These are phyloP conservation scores for Coffea eugenioides DNA, from an alignment of 257 asterid genomes.

Conservation along the genomic window DNA sequence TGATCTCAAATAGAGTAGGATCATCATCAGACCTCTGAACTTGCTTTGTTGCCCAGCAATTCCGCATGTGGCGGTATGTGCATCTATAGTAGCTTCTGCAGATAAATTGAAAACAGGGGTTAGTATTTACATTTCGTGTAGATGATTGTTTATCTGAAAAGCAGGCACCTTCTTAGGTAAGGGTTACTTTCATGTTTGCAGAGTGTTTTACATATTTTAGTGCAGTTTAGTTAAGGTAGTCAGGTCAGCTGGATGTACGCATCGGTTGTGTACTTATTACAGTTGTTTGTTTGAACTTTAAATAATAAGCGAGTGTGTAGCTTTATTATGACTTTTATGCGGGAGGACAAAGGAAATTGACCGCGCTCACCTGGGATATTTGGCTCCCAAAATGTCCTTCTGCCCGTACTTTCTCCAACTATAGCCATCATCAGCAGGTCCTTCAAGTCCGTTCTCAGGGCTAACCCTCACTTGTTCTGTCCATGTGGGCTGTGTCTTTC, in stretches of 20 bases:
- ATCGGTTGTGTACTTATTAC: not conserved
- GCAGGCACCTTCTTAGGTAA: not conserved
- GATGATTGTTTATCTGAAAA: not conserved
- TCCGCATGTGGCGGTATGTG: constrained; percentile 51
- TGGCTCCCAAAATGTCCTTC: constrained; percentile 58
- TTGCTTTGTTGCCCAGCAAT: constrained; percentile 94
- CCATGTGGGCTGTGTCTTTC: constrained; percentile 80
- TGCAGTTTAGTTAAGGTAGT: not conserved
- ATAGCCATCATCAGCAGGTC: constrained; percentile 72
- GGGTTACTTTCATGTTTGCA: not conserved
- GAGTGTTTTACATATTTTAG: not conserved
- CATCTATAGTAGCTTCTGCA: constrained; percentile 96
- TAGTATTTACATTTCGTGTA: constrained; percentile 16
- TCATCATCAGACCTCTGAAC: constrained; percentile 93
- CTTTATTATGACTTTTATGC: constrained; percentile 13
- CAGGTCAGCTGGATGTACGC: constrained; percentile 1
- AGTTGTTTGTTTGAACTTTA: not conserved
- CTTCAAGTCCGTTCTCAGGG: constrained; percentile 67
- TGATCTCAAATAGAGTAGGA: constrained; percentile 66
- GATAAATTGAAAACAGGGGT: not conserved
- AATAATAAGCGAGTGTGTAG: not conserved
- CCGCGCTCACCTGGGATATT: constrained; percentile 39
- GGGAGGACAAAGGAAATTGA: constrained; percentile 5
- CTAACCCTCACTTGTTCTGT: constrained; percentile 56
- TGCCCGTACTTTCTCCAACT: constrained; percentile 91